Conservation (phyloP, 2,329 filamentous ascomycete genomes). For the Cladosporium sp. region DNA sequence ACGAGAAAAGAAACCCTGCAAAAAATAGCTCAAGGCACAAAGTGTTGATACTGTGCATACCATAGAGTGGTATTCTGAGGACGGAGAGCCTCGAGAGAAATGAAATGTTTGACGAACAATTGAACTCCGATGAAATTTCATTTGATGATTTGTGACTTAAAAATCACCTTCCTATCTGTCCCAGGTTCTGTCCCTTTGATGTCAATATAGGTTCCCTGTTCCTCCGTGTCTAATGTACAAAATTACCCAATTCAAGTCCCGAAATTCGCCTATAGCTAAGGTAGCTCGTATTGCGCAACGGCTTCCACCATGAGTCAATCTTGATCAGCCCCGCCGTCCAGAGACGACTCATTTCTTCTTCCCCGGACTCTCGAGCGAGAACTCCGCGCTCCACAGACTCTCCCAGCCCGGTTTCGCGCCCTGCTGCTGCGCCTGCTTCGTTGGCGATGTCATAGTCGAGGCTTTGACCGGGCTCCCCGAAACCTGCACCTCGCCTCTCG, state of each 20-base stretch:
- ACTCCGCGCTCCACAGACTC: conserved; percentile 28
- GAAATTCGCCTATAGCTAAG: too few species aligned
- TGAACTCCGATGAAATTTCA: neutral
- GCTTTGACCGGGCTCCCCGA: neutral
- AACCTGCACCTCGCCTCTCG: conserved; percentile 7
- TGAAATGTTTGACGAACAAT: neutral
- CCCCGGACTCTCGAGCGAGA: conserved; percentile 27
- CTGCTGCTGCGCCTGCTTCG: neutral
- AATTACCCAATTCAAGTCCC: too few species aligned
- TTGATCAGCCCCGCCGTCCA: too few species aligned
- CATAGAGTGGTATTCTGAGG: neutral
- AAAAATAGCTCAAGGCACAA: conserved; percentile 2
- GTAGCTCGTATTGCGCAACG: too few species aligned
- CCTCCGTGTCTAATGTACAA: too few species aligned
- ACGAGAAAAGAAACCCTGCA: neutral
- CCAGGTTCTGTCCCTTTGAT: neutral
- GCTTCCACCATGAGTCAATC: too few species aligned
- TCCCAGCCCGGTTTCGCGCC: conserved; percentile 20
- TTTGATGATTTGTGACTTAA: neutral
- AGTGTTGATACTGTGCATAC: neutral
- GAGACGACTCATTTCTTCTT: conserved; percentile 17
- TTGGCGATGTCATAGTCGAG: neutral
- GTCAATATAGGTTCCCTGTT: too few species aligned
- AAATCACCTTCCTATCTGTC: neutral
- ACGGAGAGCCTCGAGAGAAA: neutral